Conservation (phyloP, 345 rosid species). For the Salix purpurea region DNA sequence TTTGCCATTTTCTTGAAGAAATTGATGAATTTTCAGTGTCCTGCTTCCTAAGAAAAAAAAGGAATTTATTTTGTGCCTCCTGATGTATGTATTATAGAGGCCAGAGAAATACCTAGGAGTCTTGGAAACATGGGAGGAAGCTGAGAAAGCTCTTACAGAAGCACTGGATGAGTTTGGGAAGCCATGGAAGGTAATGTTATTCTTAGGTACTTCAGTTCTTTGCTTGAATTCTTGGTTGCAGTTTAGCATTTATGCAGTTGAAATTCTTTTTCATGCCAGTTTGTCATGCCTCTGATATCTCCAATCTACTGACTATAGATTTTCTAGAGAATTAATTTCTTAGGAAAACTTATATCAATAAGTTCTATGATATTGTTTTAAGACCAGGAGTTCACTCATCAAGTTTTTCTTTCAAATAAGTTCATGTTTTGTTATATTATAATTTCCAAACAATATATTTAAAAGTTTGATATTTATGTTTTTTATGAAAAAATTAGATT, state of each 20-base stretch:
- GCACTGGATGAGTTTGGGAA: constrained; percentile 78
- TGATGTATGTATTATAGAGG: constrained; percentile 48
- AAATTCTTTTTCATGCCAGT: not conserved
- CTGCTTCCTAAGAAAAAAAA: not conserved
- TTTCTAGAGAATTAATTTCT: not conserved
- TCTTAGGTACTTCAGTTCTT: not conserved
- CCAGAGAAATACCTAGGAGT: constrained; percentile 91
- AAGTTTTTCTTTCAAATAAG: no score
- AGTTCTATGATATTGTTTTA: no score
- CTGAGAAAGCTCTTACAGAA: constrained; percentile 75
- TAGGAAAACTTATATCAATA: no score
- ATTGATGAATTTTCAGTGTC: not conserved
- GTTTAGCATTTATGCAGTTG: not conserved
- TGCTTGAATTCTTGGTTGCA: not conserved
- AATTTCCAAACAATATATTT: no score
- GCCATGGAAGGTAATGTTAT: constrained; percentile 67
- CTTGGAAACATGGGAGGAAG: constrained; percentile 77
- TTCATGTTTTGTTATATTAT: no score
- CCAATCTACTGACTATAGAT: not conserved
- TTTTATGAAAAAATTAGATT: no score
- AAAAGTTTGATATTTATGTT: no score
- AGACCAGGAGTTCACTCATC: no score
- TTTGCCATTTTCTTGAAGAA: not conserved
- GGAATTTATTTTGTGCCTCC: not conserved
- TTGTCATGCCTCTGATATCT: not conserved